A percentile compares a stretch with the other conserved stretches of the same genome.
phyloP scores from a whole-genome alignment of 1,284 basidiomycete species.

The Sparassis latifolia region DNA sequence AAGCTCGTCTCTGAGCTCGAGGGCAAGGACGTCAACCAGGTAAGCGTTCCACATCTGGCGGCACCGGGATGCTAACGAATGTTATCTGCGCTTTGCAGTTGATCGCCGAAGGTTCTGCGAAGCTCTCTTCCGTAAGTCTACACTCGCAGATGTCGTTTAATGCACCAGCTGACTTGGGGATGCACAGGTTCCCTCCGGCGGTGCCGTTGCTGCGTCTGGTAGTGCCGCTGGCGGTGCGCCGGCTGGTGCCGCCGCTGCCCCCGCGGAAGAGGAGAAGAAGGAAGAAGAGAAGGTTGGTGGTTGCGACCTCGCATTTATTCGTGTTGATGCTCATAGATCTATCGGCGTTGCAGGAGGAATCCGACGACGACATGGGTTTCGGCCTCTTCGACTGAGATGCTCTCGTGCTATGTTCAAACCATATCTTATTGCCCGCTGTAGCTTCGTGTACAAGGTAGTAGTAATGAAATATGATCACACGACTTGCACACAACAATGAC shows the following conservation, averaged over 20 bases:
- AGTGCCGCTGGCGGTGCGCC: slow-evolving; percentile 55
- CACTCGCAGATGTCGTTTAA: slow-evolving; percentile 23
- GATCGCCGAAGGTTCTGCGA: slow-evolving; percentile 88
- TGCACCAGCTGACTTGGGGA: background rate
- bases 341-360: slow-evolving; percentile 58
- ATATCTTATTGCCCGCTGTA: slow-evolving; percentile 10
- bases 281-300: slow-evolving; percentile 65
- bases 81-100: slow-evolving; percentile 41
- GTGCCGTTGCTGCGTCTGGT: slow-evolving; percentile 56
- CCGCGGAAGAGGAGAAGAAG: slow-evolving; percentile 66
- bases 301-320: slow-evolving; percentile 7
- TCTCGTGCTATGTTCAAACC: slow-evolving; percentile 6
- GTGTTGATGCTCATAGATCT: slow-evolving; percentile 6
- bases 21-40: slow-evolving; percentile 86
- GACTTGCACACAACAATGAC: background rate
- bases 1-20: slow-evolving; percentile 89
- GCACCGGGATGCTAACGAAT: slow-evolving; percentile 19
- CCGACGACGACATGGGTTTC: slow-evolving; percentile 90
- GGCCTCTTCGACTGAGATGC: slow-evolving; percentile 83
- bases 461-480: slow-evolving; percentile 11
- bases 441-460: slow-evolving; percentile 10
- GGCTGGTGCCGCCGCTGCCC: slow-evolving; percentile 62
- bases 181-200: slow-evolving; percentile 74
- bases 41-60: slow-evolving; percentile 18
- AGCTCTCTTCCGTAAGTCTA: slow-evolving; percentile 86